These are phyloP conservation scores for Nectriaceae sp. DNA, from an alignment of 2,329 filamentous ascomycete species.

Conservation along the genomic window DNA sequence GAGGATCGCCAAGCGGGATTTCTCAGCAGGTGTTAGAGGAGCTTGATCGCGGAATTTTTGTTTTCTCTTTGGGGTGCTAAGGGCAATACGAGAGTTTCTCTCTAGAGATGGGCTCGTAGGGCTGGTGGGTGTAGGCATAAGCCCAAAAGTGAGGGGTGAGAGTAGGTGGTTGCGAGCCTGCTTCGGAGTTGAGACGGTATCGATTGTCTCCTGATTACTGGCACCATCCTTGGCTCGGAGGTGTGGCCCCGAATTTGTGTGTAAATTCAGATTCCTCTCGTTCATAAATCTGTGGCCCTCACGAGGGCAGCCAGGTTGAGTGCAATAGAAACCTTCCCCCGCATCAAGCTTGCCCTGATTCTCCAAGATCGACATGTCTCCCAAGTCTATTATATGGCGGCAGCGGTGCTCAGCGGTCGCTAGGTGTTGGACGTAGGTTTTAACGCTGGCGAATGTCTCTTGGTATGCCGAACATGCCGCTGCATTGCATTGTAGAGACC, in stretches of 20 bases:
- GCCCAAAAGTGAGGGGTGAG: too few species aligned
- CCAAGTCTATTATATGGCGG: slow-evolving; percentile 1
- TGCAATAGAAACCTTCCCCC: neutral
- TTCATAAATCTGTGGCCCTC: neutral
- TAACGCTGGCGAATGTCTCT: slow-evolving; percentile 5
- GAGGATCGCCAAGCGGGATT: neutral
- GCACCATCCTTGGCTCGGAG: neutral
- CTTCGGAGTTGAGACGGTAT: too few species aligned
- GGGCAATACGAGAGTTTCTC: slow-evolving; percentile 1
- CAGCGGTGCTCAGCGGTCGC: slow-evolving; percentile 5
- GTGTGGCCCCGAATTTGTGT: neutral
- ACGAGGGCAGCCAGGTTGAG: neutral
- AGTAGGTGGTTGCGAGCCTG: too few species aligned
- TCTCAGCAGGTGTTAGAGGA: neutral
- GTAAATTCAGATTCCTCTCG: neutral
- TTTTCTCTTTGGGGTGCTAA: neutral
- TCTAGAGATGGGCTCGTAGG: slow-evolving; percentile 21
- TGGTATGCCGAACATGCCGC: slow-evolving; percentile 12
- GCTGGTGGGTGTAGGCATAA: neutral
- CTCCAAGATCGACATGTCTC: neutral
- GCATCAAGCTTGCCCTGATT: neutral
- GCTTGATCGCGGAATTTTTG: neutral
- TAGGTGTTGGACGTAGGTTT: slow-evolving; percentile 14
- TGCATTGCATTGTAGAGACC: slow-evolving; percentile 16
- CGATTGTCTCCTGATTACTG: too few species aligned